Evolutionary conservation across 2,329 filamentous ascomycete genomes (phyloP).

Genomic region (Thielaviopsis ethacetica): DNA sequence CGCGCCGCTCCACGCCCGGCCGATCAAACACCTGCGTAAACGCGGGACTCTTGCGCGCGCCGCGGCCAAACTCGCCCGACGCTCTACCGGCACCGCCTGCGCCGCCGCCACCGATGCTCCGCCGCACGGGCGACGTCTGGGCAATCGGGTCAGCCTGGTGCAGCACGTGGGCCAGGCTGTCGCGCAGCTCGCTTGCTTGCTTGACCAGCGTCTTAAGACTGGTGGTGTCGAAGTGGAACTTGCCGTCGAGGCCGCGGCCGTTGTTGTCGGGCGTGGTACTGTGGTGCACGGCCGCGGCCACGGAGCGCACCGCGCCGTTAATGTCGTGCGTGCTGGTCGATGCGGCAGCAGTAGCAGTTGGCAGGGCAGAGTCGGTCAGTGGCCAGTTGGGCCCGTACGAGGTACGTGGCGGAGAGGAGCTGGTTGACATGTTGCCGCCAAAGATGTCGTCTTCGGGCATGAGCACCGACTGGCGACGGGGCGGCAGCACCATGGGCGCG

Average conservation of each 20-base stretch:
- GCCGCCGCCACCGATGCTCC: constrained; percentile 13
- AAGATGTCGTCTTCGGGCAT: constrained; percentile 52
- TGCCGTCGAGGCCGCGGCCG: constrained; percentile 22
- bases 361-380: constrained; percentile 24
- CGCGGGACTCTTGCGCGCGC: constrained; percentile 41
- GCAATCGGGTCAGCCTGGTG: constrained; percentile 42
- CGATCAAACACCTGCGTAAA: constrained; percentile 43
- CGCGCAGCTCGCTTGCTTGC: constrained; percentile 41
- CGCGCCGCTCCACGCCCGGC: neutral
- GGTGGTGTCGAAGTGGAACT: constrained; percentile 52
- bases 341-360: constrained; percentile 2
- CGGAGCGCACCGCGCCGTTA: constrained; percentile 38
- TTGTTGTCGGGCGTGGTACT: constrained; percentile 27
- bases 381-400: constrained; percentile 8
- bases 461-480: constrained; percentile 44
- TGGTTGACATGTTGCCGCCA: constrained; percentile 21
- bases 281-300: constrained; percentile 48
- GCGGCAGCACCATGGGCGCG: constrained; percentile 14
- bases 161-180: constrained; percentile 42
- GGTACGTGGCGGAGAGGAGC: constrained; percentile 2
- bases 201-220: constrained; percentile 51
- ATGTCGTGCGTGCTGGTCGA: constrained; percentile 21
- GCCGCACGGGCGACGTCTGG: constrained; percentile 28
- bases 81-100: no score
- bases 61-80: constrained; percentile 16